phyloP scores from a whole-genome alignment of 805 yeast genomes.

The Diddensiella transvaalensis region DNA sequence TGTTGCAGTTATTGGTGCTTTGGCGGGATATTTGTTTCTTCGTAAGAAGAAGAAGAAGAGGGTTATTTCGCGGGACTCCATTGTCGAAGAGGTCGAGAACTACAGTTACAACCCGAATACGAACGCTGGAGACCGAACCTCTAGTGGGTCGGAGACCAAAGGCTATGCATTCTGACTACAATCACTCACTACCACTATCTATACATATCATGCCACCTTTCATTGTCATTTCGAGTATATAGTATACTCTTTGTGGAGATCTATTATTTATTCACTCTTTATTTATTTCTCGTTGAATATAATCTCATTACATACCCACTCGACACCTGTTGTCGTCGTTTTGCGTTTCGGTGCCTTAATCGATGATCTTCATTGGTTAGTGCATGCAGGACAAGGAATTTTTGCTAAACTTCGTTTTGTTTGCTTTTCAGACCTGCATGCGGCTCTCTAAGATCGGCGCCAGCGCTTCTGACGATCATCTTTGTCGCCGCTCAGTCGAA shows the following conservation, averaged over 20 bases:
- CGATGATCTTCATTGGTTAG: no score
- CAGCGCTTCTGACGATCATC: no score
- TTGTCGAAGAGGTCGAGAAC: neutral
- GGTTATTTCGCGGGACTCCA: neutral
- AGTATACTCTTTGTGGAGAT: neutral
- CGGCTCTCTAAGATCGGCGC: no score
- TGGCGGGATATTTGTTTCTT: conserved; percentile 1
- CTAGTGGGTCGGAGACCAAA: neutral
- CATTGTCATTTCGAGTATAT: neutral
- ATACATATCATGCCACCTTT: neutral
- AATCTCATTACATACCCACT: no score
- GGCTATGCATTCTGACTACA: neutral
- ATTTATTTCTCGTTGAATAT: no score
- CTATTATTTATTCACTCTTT: neutral
- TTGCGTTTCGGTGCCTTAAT: no score
- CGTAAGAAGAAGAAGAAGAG: conserved; percentile 4
- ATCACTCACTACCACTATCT: no score
- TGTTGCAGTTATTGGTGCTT: conserved; percentile 4
- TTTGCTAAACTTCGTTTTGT: no score
- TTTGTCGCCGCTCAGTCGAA: no score
- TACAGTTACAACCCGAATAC: conserved; percentile 1
- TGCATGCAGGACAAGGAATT: no score
- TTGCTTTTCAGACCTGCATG: no score
- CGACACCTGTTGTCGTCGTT: no score
- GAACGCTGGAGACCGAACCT: neutral